Base-by-base conservation (phyloP, 768 basidiomycete genomes). In the Naganishia randhawae region DNA sequence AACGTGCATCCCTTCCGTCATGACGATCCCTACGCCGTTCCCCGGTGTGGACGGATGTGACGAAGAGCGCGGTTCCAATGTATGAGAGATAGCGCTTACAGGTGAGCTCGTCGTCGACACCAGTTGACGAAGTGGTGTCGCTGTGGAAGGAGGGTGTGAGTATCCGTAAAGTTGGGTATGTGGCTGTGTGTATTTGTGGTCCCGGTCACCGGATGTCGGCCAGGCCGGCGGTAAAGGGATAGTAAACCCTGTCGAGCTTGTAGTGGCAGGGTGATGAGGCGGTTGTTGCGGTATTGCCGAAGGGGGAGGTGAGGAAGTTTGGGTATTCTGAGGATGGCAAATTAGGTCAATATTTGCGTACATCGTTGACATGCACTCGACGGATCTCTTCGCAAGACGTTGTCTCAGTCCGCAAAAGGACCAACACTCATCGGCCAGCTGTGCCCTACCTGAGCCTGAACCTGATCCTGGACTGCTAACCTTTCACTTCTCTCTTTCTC, bases 81-180 rank as follows among this genome's bases (percentile, higher is more conserved):
- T 35, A 35, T n/a, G 33, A 2, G 54, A 55, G 19, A 55, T 55
- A 0, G 54, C 54, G 22, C 54, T 55, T 2, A 55, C 54, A 7
- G 54, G 54, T 35, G 54, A 55, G 13, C 54, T 55, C 16, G 54
- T 55, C 1, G 54, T 55, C 16, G 54, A 55, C 3, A 55, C 33
- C 7, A 35, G 25, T 48, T 48, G 45, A n/a, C 45, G 45, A 22
- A 11, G n/a, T n/a, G 11, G 45, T 4, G 11, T 22, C 1, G n/a
- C 45, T 4, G 45, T 48, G 11, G 45, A n/a, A 22, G 45, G 25
- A 22, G n/a, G 45, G 19, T n/a, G 19, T n/a, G n/a, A 13, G 41
- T 42, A 42, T 42, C 41, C 41, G 14, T 22, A 22, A n/a, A 11
- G 6, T 22, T 17, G 14, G 7, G 45, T 11, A 22, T n/a, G 25